Evolutionary conservation across 169 alveolate species (phyloP), one percentile per base, ranked within the genome.

Genomic region (Perkinsus chesapeaki): DNA sequence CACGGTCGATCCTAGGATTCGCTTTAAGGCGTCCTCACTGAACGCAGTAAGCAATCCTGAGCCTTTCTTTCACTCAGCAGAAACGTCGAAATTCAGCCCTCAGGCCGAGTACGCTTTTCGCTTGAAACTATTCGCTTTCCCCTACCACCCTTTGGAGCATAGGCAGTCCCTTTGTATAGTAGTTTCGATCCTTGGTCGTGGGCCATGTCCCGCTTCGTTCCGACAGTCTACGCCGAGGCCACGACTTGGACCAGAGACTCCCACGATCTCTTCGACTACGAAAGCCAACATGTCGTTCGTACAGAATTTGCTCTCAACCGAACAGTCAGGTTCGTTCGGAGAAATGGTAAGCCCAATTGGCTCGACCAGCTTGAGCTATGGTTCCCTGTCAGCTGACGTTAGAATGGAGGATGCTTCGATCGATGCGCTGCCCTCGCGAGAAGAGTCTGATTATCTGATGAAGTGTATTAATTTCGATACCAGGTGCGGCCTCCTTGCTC

Each of bases 231-330:
- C 82, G 31, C 82, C 31, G 82, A 60, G 82, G 12, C 82, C 12
- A 60, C 82, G 82, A 97, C 99, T 34, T 97, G 99, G 99, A 94
- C 97, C 37, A 95, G 99, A 91, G 99, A 97, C 96, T 96, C 98
- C 91, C 98, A 97, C 92, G 99, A 97, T 92, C 96, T 97, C 73
- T 97, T 97, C 95, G 98, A 97, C 95, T 97, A 97, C 93, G 98
- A 97, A 94, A 96, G 98, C 34, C 96, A 95, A 73, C 98, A 97
- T 92, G 96, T 97, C 38, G 82, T 60, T 7, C 94, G 93, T 39
- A 48, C 94, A 92, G 95, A 96, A 93, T 96, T 96, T 94, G 95
- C 96, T 0, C 36, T 93, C 7, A 93, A 95, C 39, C 92, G 48
- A 39, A 94, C 93, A 3, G 91, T 94, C n/a, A 93, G 92, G n/a